Conservation (phyloP, 495 filamentous ascomycete genomes). For the Penicillium bialowiezense region DNA sequence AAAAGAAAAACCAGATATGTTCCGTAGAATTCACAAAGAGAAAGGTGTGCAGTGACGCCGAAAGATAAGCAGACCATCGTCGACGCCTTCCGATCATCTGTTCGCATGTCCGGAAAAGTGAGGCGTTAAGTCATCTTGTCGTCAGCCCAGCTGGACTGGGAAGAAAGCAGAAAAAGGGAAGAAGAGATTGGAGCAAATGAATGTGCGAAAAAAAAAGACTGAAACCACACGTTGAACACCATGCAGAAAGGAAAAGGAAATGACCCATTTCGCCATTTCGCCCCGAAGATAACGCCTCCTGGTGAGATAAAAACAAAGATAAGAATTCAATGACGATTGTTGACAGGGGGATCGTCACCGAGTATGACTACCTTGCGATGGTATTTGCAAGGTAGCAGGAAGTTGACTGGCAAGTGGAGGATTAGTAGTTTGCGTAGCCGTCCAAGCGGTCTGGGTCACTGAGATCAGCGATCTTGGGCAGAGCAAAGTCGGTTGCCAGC, state of each 20-base stretch:
- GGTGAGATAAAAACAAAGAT: slow-evolving; percentile 11
- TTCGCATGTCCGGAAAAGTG: slow-evolving; percentile 16
- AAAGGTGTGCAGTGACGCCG: slow-evolving; percentile 20
- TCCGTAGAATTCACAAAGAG: slow-evolving; percentile 17
- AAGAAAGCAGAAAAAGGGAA: slow-evolving; percentile 17
- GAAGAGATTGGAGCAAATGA: slow-evolving; percentile 11
- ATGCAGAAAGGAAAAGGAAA: slow-evolving; percentile 7
- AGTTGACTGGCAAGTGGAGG: neutral
- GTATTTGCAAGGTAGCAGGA: slow-evolving; percentile 1
- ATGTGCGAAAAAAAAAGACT: neutral
- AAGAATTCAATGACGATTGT: slow-evolving; percentile 9
- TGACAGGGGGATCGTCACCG: neutral
- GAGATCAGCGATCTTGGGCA: slow-evolving; percentile 26
- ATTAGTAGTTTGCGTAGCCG: slow-evolving; percentile 22
- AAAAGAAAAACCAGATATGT: slow-evolving; percentile 20
- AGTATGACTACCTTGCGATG: slow-evolving; percentile 1
- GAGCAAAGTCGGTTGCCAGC: slow-evolving; percentile 55
- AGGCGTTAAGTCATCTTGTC: slow-evolving; percentile 25
- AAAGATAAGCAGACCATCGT: slow-evolving; percentile 11
- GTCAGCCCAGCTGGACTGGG: slow-evolving; percentile 16
- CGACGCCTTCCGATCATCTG: slow-evolving; percentile 24
- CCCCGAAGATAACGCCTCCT: slow-evolving; percentile 15
- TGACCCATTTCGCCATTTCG: slow-evolving; percentile 15
- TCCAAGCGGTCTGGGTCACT: slow-evolving; percentile 15
- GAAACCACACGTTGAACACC: slow-evolving; percentile 17